phyloP scores from a whole-genome alignment of 805 yeast species.

The Millerago galiae region DNA sequence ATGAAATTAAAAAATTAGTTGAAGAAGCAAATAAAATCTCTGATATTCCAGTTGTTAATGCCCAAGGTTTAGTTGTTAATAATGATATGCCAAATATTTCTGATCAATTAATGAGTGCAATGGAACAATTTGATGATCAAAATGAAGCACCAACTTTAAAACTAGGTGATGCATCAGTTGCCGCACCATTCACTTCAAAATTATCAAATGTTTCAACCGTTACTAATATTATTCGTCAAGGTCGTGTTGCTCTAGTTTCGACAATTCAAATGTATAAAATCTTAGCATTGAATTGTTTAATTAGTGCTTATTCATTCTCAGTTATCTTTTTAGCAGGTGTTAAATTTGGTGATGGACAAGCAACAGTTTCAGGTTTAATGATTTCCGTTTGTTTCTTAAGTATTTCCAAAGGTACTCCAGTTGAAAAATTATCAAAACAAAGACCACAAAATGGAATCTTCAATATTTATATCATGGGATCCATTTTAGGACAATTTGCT shows the following conservation, averaged over 20 bases:
- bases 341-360: constrained; percentile 96
- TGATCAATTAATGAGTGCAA: constrained; percentile 54
- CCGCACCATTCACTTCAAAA: constrained; percentile 97
- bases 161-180: constrained; percentile 97
- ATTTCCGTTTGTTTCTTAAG: constrained; percentile 92
- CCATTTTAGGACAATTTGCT: constrained; percentile 93
- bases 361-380: constrained; percentile 91
- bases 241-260: constrained; percentile 94
- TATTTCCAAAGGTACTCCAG: constrained; percentile 88
- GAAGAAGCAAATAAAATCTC: constrained; percentile 34
- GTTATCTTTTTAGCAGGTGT: constrained; percentile 95
- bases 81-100: constrained; percentile 44
- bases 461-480: constrained; percentile 94
- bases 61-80: constrained; percentile 24
- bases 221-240: constrained; percentile 91
- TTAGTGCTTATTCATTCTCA: constrained; percentile 91
- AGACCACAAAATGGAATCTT: constrained; percentile 98
- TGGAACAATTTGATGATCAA: constrained; percentile 52
- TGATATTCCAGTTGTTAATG: constrained; percentile 29
- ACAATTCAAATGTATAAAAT: constrained; percentile 99
- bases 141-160: constrained; percentile 87
- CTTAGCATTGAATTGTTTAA: constrained; percentile 91
- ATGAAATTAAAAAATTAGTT: constrained; percentile 59
- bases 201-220: constrained; percentile 88
- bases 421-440: constrained; percentile 81